Conservation (phyloP, 2,329 filamentous ascomycete species). For the Colletotrichum lini region DNA sequence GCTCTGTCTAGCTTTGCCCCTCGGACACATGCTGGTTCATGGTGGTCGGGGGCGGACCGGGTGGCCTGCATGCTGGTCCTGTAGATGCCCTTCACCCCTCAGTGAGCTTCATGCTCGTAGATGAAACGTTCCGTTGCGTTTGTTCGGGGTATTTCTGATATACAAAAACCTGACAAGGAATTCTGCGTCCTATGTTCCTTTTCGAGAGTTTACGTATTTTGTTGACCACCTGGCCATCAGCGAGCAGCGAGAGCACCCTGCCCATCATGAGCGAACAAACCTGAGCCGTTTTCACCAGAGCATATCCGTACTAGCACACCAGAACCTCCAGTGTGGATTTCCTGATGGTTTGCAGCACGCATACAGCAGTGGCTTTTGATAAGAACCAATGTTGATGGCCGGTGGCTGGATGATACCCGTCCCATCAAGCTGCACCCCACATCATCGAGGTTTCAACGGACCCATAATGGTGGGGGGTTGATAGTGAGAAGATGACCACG, state of each 20-base stretch:
- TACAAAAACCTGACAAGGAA: no score
- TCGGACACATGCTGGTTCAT: neutral
- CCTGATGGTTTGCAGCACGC: fast-evolving
- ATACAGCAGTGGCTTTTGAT: neutral
- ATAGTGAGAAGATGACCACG: neutral
- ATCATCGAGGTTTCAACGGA: neutral
- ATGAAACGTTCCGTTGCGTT: no score
- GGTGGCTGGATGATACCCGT: neutral
- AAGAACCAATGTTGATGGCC: neutral
- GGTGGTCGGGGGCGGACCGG: neutral
- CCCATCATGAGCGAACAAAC: neutral
- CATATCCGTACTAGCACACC: no score
- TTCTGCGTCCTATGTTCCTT: no score
- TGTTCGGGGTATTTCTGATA: no score
- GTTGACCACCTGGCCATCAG: neutral
- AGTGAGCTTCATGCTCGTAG: no score
- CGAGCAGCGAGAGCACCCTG: neutral
- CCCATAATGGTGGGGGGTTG: neutral
- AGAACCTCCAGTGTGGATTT: no score
- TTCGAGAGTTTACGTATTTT: no score
- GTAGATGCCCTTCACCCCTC: no score
- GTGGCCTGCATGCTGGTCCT: neutral
- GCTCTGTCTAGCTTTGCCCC: neutral
- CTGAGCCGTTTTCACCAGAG: neutral
- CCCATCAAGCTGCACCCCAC: neutral